These are phyloP conservation scores for Penicillium paradoxum DNA, from an alignment of 495 filamentous ascomycete species.

Conservation along the genomic window DNA sequence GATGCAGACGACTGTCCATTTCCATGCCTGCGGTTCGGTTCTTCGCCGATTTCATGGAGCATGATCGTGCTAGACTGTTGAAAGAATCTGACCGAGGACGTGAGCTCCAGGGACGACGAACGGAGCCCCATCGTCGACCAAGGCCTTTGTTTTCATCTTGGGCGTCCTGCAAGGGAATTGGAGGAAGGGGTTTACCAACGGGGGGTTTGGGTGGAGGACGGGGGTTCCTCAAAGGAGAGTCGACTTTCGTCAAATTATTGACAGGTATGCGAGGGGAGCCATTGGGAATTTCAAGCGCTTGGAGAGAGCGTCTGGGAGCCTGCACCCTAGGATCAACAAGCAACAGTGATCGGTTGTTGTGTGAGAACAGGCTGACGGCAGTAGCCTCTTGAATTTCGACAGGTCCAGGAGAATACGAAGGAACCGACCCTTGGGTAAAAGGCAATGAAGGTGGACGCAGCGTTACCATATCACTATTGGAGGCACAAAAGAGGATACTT, in stretches of 20 bases:
- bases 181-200: slow-evolving; percentile 66
- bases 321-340: slow-evolving; percentile 65
- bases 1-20: slow-evolving; percentile 59
- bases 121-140: slow-evolving; percentile 45
- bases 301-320: slow-evolving; percentile 20
- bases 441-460: slow-evolving; percentile 43
- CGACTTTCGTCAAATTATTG: slow-evolving; percentile 39
- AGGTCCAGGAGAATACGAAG: slow-evolving; percentile 46
- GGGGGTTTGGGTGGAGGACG: slow-evolving; percentile 67
- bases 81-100: slow-evolving; percentile 55
- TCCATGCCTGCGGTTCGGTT: slow-evolving; percentile 42
- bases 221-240: slow-evolving; percentile 72
- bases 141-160: slow-evolving; percentile 36
- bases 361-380: slow-evolving; percentile 76
- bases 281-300: slow-evolving; percentile 18
- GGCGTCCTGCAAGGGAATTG: slow-evolving; percentile 59
- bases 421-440: slow-evolving; percentile 44
- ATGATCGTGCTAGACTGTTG: slow-evolving; percentile 33
- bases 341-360: slow-evolving; percentile 78
- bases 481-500: slow-evolving; percentile 26
- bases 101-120: slow-evolving; percentile 54
- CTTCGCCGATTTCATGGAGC: slow-evolving; percentile 42
- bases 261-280: slow-evolving; percentile 30
- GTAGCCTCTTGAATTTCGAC: slow-evolving; percentile 67
- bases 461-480: slow-evolving; percentile 34